Conservation (phyloP, 208 protist species). For the Endotrypanum monterogeii region DNA sequence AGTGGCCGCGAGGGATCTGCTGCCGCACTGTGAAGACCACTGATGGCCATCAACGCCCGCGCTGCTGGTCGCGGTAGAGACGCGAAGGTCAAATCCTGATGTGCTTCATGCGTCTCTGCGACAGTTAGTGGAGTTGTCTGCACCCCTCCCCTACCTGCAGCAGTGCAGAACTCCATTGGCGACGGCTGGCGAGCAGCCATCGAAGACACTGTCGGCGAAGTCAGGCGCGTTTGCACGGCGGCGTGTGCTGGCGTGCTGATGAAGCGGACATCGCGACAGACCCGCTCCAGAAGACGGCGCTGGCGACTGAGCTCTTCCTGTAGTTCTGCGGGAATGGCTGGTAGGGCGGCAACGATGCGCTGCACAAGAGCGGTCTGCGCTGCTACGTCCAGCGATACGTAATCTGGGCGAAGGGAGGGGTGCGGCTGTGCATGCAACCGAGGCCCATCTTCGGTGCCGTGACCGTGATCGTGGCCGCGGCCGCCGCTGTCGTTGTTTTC, state of each 20-base stretch:
- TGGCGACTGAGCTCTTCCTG: slow-evolving; percentile 53
- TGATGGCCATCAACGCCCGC: slow-evolving; percentile 8
- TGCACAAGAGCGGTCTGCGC: slow-evolving; percentile 30
- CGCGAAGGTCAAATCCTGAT: slow-evolving; percentile 1
- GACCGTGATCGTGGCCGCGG: too few species aligned
- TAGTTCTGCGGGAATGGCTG: slow-evolving; percentile 43
- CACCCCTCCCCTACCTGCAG: background rate
- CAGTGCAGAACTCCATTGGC: slow-evolving; percentile 13
- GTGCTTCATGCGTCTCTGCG: background rate
- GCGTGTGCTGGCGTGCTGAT: slow-evolving; percentile 12
- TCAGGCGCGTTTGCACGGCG: background rate
- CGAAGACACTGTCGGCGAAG: background rate
- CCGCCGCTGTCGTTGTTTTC: too few species aligned
- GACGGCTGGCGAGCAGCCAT: slow-evolving; percentile 18
- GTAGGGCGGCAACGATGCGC: slow-evolving; percentile 25
- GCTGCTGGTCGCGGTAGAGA: slow-evolving; percentile 25
- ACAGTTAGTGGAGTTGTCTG: background rate
- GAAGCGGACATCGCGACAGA: slow-evolving; percentile 27
- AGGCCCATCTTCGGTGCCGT: background rate
- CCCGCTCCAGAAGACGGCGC: slow-evolving; percentile 53
- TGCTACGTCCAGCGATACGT: slow-evolving; percentile 16
- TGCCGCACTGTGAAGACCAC: slow-evolving; percentile 21
- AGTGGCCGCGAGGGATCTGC: slow-evolving; percentile 29
- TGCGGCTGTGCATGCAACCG: background rate
- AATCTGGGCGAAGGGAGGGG: background rate